A percentile compares a stretch with the other conserved stretches of the same genome.
Conservation (phyloP, 225 moss, liverwort and hornwort species). For the Pleurozium schreberi region DNA sequence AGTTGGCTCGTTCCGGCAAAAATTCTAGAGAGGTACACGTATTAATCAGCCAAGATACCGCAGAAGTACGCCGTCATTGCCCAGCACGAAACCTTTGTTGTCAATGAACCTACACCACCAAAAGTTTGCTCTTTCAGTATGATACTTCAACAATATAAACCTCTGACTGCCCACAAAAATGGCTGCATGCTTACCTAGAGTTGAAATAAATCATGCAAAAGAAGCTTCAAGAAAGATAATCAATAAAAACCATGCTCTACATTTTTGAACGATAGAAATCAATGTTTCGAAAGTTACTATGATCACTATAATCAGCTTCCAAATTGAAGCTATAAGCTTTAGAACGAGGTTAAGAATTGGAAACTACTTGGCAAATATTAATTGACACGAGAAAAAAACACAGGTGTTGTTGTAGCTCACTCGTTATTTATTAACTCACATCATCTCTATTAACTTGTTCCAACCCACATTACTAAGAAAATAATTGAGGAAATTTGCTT, state of each 20-base stretch:
- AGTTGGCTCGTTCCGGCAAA: not conserved
- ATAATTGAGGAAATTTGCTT: not conserved
- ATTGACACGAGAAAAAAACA: not conserved
- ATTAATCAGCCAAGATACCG: constrained; percentile 62
- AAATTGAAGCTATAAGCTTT: not conserved
- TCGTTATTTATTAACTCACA: not conserved
- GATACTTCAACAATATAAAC: not conserved
- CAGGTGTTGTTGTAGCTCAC: not conserved
- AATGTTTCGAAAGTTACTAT: not conserved
- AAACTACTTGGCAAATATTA: not conserved
- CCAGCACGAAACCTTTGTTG: constrained; percentile 62
- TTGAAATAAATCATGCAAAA: not conserved
- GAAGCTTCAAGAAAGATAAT: not conserved
- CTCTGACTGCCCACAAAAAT: too few species aligned
- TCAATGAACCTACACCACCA: constrained; percentile 46
- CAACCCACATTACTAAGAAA: too few species aligned
- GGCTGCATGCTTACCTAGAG: not conserved
- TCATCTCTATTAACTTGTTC: not conserved
- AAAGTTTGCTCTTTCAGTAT: not conserved
- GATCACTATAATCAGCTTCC: not conserved
- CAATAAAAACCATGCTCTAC: not conserved
- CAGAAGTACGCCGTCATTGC: constrained; percentile 82
- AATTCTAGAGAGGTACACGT: not conserved
- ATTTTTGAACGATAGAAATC: not conserved
- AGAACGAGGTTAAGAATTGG: not conserved